These are phyloP conservation scores for Vigna unguiculata DNA, from an alignment of 306 rosid genomes.

Conservation along the genomic window DNA sequence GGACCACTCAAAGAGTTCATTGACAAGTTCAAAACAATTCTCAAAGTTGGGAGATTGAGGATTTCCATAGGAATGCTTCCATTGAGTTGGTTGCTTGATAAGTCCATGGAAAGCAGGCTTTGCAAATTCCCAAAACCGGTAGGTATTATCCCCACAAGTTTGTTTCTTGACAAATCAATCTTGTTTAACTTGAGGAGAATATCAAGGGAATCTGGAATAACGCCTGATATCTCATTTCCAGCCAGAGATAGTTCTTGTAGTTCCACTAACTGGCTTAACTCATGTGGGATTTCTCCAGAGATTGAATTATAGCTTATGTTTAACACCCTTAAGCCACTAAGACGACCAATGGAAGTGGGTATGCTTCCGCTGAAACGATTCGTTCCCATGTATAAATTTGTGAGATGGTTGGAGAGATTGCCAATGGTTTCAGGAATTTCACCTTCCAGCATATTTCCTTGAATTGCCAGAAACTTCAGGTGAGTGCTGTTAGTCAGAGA, in stretches of 20 bases:
- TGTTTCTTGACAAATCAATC: slow-evolving; percentile 69
- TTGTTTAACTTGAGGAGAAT: slow-evolving; percentile 56
- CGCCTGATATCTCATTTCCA: slow-evolving; percentile 61
- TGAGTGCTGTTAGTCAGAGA: slow-evolving; percentile 68
- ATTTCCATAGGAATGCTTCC: slow-evolving; percentile 68
- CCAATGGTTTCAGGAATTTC: slow-evolving; percentile 73
- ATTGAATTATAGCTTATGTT: slow-evolving; percentile 64
- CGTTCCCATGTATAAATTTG: slow-evolving; percentile 66
- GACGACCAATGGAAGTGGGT: slow-evolving; percentile 68
- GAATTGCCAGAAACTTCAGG: slow-evolving; percentile 59
- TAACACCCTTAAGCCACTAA: slow-evolving; percentile 63
- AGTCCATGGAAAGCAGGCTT: slow-evolving; percentile 62
- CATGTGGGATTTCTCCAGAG: slow-evolving; percentile 67
- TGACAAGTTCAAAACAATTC: slow-evolving; percentile 64
- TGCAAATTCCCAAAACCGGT: slow-evolving; percentile 57
- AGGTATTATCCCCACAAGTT: slow-evolving; percentile 57
- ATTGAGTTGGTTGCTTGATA: slow-evolving; percentile 67
- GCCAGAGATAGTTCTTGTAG: slow-evolving; percentile 58
- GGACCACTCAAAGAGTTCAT: slow-evolving; percentile 65
- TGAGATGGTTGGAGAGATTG: slow-evolving; percentile 64
- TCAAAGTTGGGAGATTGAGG: slow-evolving; percentile 61
- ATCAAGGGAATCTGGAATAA: slow-evolving; percentile 68
- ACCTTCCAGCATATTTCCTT: slow-evolving; percentile 66
- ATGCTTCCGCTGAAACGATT: slow-evolving; percentile 67
- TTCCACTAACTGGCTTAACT: slow-evolving; percentile 61